Conservation (phyloP, 2,329 filamentous ascomycete genomes). For the Reticulascus tulasneorum region DNA sequence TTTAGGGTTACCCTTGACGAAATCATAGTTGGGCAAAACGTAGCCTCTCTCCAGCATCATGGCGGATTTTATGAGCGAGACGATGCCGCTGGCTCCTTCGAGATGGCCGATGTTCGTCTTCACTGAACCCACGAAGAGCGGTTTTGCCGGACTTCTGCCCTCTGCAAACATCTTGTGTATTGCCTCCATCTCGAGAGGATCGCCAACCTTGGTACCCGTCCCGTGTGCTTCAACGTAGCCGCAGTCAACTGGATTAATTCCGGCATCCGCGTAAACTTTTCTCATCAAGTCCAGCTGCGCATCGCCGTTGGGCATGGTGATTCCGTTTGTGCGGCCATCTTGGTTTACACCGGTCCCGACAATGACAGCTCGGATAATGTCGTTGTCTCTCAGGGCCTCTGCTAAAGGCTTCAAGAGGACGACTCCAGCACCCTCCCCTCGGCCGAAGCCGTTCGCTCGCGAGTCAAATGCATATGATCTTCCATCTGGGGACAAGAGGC, state of each 20-base stretch:
- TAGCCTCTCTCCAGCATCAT: neutral
- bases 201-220: slow-evolving; percentile 43
- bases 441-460: slow-evolving; percentile 43
- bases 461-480: slow-evolving; percentile 28
- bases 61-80: slow-evolving; percentile 7
- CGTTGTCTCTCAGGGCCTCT: slow-evolving; percentile 41
- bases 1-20: slow-evolving; percentile 19
- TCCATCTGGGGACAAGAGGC: too few species aligned
- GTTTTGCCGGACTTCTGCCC: too few species aligned
- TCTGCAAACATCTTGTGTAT: slow-evolving; percentile 22
- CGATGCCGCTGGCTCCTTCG: slow-evolving; percentile 14
- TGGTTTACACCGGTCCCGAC: slow-evolving; percentile 33
- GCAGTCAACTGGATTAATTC: slow-evolving; percentile 14
- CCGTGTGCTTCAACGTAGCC: slow-evolving; percentile 39
- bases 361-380: slow-evolving; percentile 40
- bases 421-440: slow-evolving; percentile 42
- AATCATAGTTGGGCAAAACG: neutral
- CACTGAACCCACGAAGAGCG: too few species aligned
- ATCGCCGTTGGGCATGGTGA: slow-evolving; percentile 17
- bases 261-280: slow-evolving; percentile 40
- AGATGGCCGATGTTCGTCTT: slow-evolving; percentile 16
- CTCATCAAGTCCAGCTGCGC: slow-evolving; percentile 35
- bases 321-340: slow-evolving; percentile 31
- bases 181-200: slow-evolving; percentile 40
- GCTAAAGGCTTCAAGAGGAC: slow-evolving; percentile 44